phyloP scores from a whole-genome alignment of 176 grass and related monocot species.

The Oryza glumipatula region DNA sequence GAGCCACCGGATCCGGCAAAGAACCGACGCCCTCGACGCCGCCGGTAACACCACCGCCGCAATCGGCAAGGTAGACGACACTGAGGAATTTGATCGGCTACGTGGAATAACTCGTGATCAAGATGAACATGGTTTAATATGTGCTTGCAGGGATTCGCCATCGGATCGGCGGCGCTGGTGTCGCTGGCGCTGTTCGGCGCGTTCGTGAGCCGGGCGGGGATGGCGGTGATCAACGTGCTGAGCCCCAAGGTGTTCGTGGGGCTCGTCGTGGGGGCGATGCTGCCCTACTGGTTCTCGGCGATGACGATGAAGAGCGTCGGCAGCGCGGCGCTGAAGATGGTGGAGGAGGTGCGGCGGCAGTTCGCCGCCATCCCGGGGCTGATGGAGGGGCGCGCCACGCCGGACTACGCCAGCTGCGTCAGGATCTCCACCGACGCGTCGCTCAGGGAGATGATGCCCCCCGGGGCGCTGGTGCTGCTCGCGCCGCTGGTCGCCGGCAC shows the following conservation, averaged over 20 bases:
- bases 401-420: slow-evolving; percentile 77
- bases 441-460: slow-evolving; percentile 74
- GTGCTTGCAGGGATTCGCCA: slow-evolving; percentile 65
- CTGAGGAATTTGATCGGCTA: too few species aligned
- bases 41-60: slow-evolving; percentile 76
- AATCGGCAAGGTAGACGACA: slow-evolving; percentile 48
- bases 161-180: slow-evolving; percentile 73
- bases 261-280: slow-evolving; percentile 73
- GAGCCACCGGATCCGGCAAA: slow-evolving; percentile 54
- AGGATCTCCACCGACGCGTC: slow-evolving; percentile 81
- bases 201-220: slow-evolving; percentile 64
- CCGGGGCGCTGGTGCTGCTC: slow-evolving; percentile 63
- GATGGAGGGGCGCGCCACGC: slow-evolving; percentile 59
- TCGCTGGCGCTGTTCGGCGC: slow-evolving; percentile 78
- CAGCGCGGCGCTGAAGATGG: slow-evolving; percentile 75
- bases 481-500: slow-evolving; percentile 64
- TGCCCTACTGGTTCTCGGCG: slow-evolving; percentile 83
- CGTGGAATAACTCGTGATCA: not conserved
- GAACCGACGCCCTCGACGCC: slow-evolving; percentile 73
- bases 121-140: not conserved
- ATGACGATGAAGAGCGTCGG: slow-evolving; percentile 88
- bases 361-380: slow-evolving; percentile 68
- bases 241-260: slow-evolving; percentile 69
- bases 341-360: slow-evolving; percentile 78
- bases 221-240: slow-evolving; percentile 58